Evolutionary conservation across 108 stramenopile species (phyloP), one percentile per base, ranked within the genome.

Genomic region (Mediolabrus comicus): DNA sequence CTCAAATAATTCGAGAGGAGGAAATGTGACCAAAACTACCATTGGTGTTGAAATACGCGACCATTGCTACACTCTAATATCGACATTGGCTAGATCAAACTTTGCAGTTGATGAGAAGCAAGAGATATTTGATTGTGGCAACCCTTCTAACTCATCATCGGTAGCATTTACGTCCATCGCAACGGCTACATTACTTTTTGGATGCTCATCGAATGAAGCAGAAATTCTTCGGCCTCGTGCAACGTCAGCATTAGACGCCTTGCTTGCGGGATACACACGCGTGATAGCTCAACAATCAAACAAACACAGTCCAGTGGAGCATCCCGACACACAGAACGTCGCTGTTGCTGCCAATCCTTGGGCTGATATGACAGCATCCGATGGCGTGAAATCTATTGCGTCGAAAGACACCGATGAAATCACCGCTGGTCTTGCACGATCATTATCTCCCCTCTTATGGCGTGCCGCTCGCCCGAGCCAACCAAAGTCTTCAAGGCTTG

Each of bases 401-500:
- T 10, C 55, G 27, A 56, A 53, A 66, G 16, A 26, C 31, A 43
- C 10, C 32, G 68, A 33, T 26, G 36, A 36, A 4, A 38, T 43
- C 35, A 56, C 41, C 12, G 75, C 69, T n/a, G 25, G 57, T 28
- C 77, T 79, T 59, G 57, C 82, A 17, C 41, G 67, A 62, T 52
- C 82, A 9, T 57, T 93, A 10, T 53, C 85, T 3, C 86, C 87
- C 16, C 58, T 94, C 4, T 63, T 94, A 7, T 94, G 92, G 92
- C 81, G 35, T 41, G 72, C 90, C 6, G 66, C 83, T 17, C 80
- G 85, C 9, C 55, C 46, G 0, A 67, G 75, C 57, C 83, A 84
- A 63, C 77, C 90, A n/a, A 91, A 89, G 53, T 84, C 88, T 46
- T 84, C 86, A 10, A 74, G 92, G 3, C 81, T 90, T 3, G 88